Evolutionary conservation across 2,329 filamentous ascomycete genomes (phyloP), one percentile per base, ranked within the genome.

Genomic region (Fusarium secorum): DNA sequence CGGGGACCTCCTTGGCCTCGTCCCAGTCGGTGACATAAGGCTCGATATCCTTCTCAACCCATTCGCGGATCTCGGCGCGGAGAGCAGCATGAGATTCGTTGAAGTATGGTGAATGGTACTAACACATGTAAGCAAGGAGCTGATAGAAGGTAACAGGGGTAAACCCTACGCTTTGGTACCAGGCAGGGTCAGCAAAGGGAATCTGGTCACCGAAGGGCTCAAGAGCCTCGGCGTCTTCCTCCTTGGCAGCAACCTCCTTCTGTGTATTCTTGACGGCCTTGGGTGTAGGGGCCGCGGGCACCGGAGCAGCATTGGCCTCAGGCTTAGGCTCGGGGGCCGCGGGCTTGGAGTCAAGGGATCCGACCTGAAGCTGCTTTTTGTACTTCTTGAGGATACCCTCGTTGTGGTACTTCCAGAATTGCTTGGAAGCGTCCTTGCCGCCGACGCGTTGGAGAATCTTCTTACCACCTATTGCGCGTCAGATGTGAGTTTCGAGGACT

Each of bases 31-130:
- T 92, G 61, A 98, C 93, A 76, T 95, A 88, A 26, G 96, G 95
- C 85, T 97, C 94, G 79, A 98, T 91, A 76, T 94, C 93, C 61
- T 86, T 88, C 68, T 97, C 93, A 60, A 99, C 89, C 95, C 95
- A 99, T 85, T 94, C 88, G 78, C 96, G 93, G 66, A 98, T 87
- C 85, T 99, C 96, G 72, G 90, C 91, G 66, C 96, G 94, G 53
- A 99, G 91, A 55, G 94, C 94, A 61, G 90, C 95, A 82, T 99
- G 96, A 9, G 93, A 90, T 82, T 97, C 91, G 83, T 98, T 98
- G 87, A 92, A 97, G 87, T 98, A 98, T 32, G 95, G 94, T 4
- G 95, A 97, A 84, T 97, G 93, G 83, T 97, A 97, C 93, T 97
- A 54, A 26, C 10, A 33, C n/a, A 8, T 11, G 52, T 76, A 42